Evolutionary conservation across 225 moss, liverwort and hornwort genomes (phyloP), one percentile per base, ranked within the genome.

Genomic region (Ulota crispa): DNA sequence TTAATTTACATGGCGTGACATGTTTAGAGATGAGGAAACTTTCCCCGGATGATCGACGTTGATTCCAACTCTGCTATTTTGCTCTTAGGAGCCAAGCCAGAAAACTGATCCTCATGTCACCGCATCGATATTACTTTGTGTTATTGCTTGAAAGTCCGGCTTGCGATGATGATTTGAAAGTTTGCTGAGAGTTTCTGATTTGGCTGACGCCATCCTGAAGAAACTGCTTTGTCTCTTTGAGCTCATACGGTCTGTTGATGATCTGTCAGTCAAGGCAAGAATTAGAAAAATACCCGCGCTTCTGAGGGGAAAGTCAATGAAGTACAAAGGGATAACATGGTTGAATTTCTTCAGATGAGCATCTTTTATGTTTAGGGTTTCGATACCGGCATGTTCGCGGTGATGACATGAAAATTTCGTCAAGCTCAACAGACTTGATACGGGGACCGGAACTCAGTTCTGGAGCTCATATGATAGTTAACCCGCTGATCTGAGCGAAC

Each of bases 401-500:
- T 36, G 53, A 77, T 52, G 77, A 66, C 68, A 57, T 2, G 57
- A 23, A 39, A 53, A 61, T 75, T 59, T 28, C 12, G 75, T 61
- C 75, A 75, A 27, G 42, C 75, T 59, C 59, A 39, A 41, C 74
- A 36, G 73, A 74, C 74, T 74, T 74, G 74, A 59, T 74, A 26
- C 41, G 60, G 57, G 37, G 60, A 75, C 0, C 75, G 11, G 75
- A 56, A 56, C 73, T 0, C 9, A 16, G 73, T 73, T 37, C 73
- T 73, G 54, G 43, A 43, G 43, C 43, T 43, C 89, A 86, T 70
- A 89, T 86, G 89, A 89, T 89, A 89, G 89, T 89, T 82, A 84
- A 89, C 86, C 89, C 86, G 89, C 89, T 89, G 89, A 86, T 89
- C 89, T 83, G 89, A 86, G 82, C 88, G 84, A 86, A 84, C 43